A percentile compares a stretch with the other conserved stretches of the same genome.
Evolutionary conservation across 1,284 basidiomycete species (phyloP).

Genomic region (Leccinum griseonigrum): DNA sequence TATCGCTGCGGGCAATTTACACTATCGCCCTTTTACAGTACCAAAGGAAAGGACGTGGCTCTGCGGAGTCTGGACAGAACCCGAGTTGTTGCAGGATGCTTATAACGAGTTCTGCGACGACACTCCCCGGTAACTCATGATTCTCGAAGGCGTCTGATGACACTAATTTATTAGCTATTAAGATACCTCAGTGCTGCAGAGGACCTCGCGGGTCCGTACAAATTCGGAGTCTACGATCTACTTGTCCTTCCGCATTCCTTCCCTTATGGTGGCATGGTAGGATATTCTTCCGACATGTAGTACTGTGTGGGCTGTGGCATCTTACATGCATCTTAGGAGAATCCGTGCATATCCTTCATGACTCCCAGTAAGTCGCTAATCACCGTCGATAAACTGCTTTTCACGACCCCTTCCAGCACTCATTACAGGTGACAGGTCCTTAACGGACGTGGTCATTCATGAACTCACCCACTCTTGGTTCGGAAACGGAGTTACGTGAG

Average conservation of each 20-base stretch:
- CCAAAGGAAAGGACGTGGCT: constrained; percentile 67
- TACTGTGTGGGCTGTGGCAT: constrained; percentile 1
- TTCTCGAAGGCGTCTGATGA: neutral
- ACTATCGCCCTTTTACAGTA: constrained; percentile 64
- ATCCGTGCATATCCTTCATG: constrained; percentile 83
- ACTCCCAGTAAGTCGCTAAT: constrained; percentile 66
- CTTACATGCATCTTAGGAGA: constrained; percentile 52
- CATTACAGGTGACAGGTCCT: constrained; percentile 79
- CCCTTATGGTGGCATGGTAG: constrained; percentile 88
- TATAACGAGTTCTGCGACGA: constrained; percentile 90
- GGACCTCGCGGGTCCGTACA: constrained; percentile 71
- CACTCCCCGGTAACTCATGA: constrained; percentile 56
- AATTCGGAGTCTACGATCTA: constrained; percentile 89
- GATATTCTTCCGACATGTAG: constrained; percentile 10
- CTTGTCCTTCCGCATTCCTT: constrained; percentile 92
- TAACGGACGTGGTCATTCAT: constrained; percentile 88
- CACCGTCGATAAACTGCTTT: neutral
- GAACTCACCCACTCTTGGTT: constrained; percentile 84
- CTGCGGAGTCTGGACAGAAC: constrained; percentile 90
- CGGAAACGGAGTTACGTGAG: constrained; percentile 82
- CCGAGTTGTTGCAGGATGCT: constrained; percentile 73
- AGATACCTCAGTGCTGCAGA: constrained; percentile 82
- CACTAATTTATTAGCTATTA: neutral
- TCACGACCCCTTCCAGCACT: constrained; percentile 47
- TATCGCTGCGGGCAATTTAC: constrained; percentile 81